Percentiles rank a stretch among this genome's conserved stretches.
Conservation (phyloP, 352 stramenopile species). For the Globisporangium acanthophoron region DNA sequence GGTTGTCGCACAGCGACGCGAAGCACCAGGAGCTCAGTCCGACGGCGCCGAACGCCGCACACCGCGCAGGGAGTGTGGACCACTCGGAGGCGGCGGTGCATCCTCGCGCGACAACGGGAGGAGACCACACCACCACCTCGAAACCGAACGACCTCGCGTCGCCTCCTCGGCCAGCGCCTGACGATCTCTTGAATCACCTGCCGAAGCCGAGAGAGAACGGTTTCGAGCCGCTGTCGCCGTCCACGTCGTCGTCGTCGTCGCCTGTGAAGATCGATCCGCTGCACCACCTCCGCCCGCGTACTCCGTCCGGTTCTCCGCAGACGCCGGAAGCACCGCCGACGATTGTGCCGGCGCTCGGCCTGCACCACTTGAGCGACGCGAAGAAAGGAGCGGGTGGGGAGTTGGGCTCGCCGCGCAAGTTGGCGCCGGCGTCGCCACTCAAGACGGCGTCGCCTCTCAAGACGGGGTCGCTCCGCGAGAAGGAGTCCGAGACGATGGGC, state of each 20-base stretch:
- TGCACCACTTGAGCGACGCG: neutral
- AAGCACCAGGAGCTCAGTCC: conserved; percentile 5
- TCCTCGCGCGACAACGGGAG: neutral
- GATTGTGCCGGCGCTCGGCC: neutral
- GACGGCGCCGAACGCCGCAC: conserved; percentile 2
- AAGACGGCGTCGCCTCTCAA: conserved; percentile 12
- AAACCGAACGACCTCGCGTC: neutral
- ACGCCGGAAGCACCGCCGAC: conserved; percentile 4
- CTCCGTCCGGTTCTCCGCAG: conserved; percentile 5
- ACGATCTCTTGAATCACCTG: conserved; percentile 10
- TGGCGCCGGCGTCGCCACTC: neutral
- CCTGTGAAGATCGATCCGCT: conserved; percentile 34
- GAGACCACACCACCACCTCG: no score
- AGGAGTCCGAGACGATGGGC: conserved; percentile 5
- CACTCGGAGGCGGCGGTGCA: neutral
- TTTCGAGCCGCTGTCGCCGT: neutral
- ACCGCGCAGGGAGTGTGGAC: conserved; percentile 2
- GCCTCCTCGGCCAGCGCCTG: neutral
- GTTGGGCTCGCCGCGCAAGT: neutral
- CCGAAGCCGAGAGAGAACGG: conserved; percentile 18
- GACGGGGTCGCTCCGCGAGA: conserved; percentile 8
- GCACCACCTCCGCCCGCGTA: conserved; percentile 9
- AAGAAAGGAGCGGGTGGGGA: neutral
- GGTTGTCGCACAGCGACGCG: conserved; percentile 7
- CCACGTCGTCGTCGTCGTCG: conserved; percentile 6